phyloP scores from a whole-genome alignment of 2,329 filamentous ascomycete genomes.

The Cladosporium sp. region DNA sequence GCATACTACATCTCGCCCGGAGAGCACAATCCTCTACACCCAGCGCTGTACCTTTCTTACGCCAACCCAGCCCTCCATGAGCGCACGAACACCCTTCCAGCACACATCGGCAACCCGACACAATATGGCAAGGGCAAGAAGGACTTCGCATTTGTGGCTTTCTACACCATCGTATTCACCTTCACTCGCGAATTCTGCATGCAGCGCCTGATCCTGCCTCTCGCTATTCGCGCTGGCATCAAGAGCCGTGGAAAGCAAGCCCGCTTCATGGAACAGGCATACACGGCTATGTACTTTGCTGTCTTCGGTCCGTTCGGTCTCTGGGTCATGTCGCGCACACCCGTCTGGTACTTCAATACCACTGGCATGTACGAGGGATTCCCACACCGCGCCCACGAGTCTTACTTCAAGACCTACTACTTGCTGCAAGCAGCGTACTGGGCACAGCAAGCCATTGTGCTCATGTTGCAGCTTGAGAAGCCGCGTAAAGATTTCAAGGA shows the following conservation, averaged over 20 bases:
- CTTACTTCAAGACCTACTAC: conserved; percentile 89
- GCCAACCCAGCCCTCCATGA: conserved; percentile 46
- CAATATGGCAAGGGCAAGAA: conserved; percentile 87
- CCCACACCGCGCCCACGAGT: conserved; percentile 77
- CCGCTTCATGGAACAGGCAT: conserved; percentile 94
- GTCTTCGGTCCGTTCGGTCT: conserved; percentile 78
- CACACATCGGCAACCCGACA: conserved; percentile 34
- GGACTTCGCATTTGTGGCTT: conserved; percentile 81
- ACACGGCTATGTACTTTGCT: conserved; percentile 87
- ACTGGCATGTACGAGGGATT: conserved; percentile 84
- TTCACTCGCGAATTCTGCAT: conserved; percentile 96
- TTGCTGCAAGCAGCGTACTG: conserved; percentile 92
- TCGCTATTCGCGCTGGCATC: conserved; percentile 68
- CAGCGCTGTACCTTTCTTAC: conserved; percentile 89
- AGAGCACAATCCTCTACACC: conserved; percentile 71
- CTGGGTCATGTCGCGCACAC: conserved; percentile 86
- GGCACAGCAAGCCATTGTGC: conserved; percentile 87
- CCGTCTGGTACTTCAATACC: conserved; percentile 95
- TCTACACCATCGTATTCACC: conserved; percentile 84
- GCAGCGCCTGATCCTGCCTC: conserved; percentile 78
- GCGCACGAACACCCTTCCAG: conserved; percentile 40
- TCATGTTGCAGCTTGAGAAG: conserved; percentile 84
- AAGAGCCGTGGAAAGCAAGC: conserved; percentile 71
- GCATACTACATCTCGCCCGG: conserved; percentile 73
- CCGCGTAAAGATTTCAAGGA: conserved; percentile 93